Percentiles rank a stretch among this genome's conserved stretches.
Evolutionary conservation across 2,329 filamentous ascomycete genomes (phyloP).

Genomic region (Alternaria sp.): DNA sequence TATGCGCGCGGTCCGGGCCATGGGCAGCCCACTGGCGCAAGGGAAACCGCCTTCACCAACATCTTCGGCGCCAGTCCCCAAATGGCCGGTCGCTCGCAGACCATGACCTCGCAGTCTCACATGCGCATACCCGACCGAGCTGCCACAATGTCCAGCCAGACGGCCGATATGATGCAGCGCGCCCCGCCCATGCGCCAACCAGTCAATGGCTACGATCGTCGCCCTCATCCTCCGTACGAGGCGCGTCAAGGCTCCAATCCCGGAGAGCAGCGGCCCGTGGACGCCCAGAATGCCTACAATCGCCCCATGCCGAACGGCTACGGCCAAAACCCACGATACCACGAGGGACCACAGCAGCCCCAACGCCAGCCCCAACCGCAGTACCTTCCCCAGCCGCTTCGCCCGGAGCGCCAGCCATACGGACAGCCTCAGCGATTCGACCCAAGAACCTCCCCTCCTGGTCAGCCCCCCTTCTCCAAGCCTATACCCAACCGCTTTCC

Average conservation of each 20-base stretch:
- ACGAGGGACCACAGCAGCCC: conserved; percentile 47
- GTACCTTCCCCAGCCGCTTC: conserved; percentile 67
- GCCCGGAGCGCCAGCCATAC: conserved; percentile 73
- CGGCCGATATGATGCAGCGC: conserved; percentile 65
- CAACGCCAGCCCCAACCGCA: conserved; percentile 61
- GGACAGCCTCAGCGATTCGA: conserved; percentile 76
- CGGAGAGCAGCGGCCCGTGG: conserved; percentile 42
- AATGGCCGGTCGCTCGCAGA: conserved; percentile 82
- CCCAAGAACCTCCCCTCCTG: conserved; percentile 61
- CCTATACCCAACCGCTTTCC: conserved; percentile 66
- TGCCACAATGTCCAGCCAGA: conserved; percentile 68
- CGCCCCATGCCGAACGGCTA: conserved; percentile 53
- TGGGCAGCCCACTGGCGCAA: conserved; percentile 68
- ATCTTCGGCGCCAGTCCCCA: conserved; percentile 90
- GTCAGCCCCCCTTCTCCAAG: conserved; percentile 62
- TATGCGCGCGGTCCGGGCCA: conserved; percentile 62
- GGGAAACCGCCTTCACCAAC: conserved; percentile 94
- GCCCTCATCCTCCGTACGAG: conserved; percentile 43
- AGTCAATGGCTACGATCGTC: conserved; percentile 52
- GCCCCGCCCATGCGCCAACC: conserved; percentile 68
- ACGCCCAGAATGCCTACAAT: conserved; percentile 37
- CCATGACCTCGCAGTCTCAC: conserved; percentile 83
- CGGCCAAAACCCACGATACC: conserved; percentile 45
- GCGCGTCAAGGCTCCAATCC: conserved; percentile 36
- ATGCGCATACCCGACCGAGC: conserved; percentile 73